phyloP scores from a whole-genome alignment of 176 grass and related monocot genomes.

The Dactylis glomerata region DNA sequence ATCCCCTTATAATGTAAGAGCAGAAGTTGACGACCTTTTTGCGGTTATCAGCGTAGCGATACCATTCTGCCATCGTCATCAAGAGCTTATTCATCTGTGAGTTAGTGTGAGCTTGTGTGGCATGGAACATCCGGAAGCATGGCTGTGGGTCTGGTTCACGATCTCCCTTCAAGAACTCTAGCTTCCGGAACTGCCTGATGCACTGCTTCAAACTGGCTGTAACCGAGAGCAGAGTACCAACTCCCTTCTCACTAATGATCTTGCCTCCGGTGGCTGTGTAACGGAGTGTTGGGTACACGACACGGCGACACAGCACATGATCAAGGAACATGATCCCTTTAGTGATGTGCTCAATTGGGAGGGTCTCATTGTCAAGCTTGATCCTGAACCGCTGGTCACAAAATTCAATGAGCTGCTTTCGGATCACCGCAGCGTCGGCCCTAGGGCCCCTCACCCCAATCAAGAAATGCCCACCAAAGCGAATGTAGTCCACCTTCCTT shows the following conservation, averaged over 20 bases:
- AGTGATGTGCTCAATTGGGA: constrained; percentile 93
- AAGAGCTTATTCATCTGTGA: constrained; percentile 96
- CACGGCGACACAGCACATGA: constrained; percentile 86
- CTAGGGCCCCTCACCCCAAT: constrained; percentile 80
- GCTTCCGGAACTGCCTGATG: constrained; percentile 87
- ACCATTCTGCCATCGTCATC: constrained; percentile 88
- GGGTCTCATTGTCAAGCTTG: constrained; percentile 89
- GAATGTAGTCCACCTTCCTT: constrained; percentile 86
- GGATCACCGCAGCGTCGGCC: constrained; percentile 74
- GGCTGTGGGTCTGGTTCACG: constrained; percentile 93
- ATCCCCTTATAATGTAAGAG: constrained; percentile 90
- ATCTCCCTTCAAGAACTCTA: constrained; percentile 92
- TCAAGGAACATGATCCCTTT: constrained; percentile 99
- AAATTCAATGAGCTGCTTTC: constrained; percentile 88
- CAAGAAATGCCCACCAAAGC: constrained; percentile 87
- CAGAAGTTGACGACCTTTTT: constrained; percentile 99
- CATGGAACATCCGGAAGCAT: constrained; percentile 99
- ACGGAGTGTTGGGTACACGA: constrained; percentile 90
- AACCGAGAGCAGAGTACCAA: constrained; percentile 89
- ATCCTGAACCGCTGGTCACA: constrained; percentile 76
- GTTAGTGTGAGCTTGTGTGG: constrained; percentile 92
- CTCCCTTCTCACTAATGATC: constrained; percentile 98
- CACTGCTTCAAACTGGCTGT: constrained; percentile 94
- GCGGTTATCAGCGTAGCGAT: constrained; percentile 89
- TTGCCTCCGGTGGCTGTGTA: constrained; percentile 91